Conservation (phyloP, 352 stramenopile species). For the Thraustochytrium sp. region DNA sequence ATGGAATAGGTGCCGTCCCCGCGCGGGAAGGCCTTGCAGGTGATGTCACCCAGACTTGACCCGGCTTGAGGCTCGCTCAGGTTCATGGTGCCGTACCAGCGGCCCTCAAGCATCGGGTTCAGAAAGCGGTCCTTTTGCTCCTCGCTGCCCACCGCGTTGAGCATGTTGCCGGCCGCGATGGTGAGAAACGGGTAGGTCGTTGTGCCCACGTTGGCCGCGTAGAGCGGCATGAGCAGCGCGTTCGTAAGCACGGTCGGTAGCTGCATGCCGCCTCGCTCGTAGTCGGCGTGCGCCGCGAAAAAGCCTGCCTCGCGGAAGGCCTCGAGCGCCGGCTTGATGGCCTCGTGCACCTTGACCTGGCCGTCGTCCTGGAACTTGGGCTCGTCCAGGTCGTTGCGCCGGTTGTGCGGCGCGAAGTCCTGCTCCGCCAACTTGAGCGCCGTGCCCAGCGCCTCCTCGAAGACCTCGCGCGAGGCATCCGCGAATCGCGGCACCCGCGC, state of each 20-base stretch:
- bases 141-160: slow-evolving; percentile 44
- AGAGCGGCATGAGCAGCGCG: slow-evolving; percentile 11
- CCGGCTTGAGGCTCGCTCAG: slow-evolving; percentile 49
- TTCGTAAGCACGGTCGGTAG: slow-evolving; percentile 17
- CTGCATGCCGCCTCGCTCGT: slow-evolving; percentile 30
- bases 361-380: not conserved
- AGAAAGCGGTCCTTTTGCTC: slow-evolving; percentile 46
- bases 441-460: slow-evolving; percentile 5
- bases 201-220: slow-evolving; percentile 36
- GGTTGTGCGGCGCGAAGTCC: slow-evolving; percentile 7
- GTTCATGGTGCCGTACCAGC: slow-evolving; percentile 50
- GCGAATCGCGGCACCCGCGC: not conserved
- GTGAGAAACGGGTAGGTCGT: slow-evolving; percentile 48
- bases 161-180: slow-evolving; percentile 47
- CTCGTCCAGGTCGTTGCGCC: not conserved
- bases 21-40: slow-evolving; percentile 42
- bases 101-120: slow-evolving; percentile 44
- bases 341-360: not conserved
- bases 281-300: not conserved
- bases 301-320: slow-evolving; percentile 10
- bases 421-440: slow-evolving; percentile 3
- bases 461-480: not conserved
- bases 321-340: not conserved
- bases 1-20: slow-evolving; percentile 46
- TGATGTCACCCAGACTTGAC: slow-evolving; percentile 46